Evolutionary conservation across 345 rosid species (phyloP).

Genomic region (Rhizophora apiculata): DNA sequence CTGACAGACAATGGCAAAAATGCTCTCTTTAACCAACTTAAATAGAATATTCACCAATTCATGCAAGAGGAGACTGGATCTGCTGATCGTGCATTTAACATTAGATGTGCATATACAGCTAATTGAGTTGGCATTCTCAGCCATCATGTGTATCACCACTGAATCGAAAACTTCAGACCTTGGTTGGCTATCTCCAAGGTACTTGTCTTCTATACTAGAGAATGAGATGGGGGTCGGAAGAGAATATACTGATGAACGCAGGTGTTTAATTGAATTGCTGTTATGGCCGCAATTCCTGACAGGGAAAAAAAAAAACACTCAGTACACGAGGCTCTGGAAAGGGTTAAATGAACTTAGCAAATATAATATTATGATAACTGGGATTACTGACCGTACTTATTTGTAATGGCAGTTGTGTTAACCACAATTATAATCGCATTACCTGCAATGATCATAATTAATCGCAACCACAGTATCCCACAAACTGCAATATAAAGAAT

Average conservation of each 20-base stretch:
- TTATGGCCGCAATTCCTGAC: too few relatives aligned
- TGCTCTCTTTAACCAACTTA: slow-evolving; percentile 7
- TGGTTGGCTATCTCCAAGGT: neutral
- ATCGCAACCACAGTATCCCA: too few relatives aligned
- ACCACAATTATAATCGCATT: too few relatives aligned
- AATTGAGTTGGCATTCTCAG: slow-evolving; percentile 23
- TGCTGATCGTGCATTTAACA: slow-evolving; percentile 30
- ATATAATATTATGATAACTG: too few relatives aligned
- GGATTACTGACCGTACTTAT: too few relatives aligned
- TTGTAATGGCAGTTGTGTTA: too few relatives aligned
- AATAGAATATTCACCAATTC: slow-evolving; percentile 28
- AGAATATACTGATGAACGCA: neutral
- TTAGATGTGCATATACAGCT: neutral
- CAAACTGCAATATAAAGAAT: too few relatives aligned
- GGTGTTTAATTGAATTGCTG: too few relatives aligned
- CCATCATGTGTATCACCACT: slow-evolving; percentile 7
- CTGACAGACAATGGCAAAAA: slow-evolving; percentile 4
- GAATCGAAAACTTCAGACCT: neutral
- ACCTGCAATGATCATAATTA: too few relatives aligned
- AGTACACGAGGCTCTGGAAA: too few relatives aligned
- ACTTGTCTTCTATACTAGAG: slow-evolving; percentile 7
- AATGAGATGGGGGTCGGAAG: neutral
- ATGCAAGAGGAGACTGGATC: slow-evolving; percentile 16
- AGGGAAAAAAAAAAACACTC: too few relatives aligned
- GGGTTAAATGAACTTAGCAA: too few relatives aligned